Conservation (phyloP, 169 alveolate species). For the Besnoitia besnoiti region DNA sequence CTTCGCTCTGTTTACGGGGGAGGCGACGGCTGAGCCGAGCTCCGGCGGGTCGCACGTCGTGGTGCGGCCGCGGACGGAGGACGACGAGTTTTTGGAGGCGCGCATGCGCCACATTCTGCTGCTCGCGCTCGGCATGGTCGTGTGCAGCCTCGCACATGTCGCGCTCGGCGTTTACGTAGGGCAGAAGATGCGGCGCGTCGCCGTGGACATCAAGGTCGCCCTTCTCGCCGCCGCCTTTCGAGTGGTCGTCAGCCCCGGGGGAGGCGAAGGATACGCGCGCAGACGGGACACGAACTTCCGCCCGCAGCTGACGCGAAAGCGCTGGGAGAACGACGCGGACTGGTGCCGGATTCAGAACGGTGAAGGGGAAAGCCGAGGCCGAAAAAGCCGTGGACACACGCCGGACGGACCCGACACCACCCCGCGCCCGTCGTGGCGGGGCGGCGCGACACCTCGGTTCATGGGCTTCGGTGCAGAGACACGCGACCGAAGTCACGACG, state of each 20-base stretch:
- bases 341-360: no score
- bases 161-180: slow-evolving; percentile 13
- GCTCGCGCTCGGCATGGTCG: slow-evolving; percentile 26
- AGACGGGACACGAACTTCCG: no score
- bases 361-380: no score
- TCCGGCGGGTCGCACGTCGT: neutral
- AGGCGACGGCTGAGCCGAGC: neutral
- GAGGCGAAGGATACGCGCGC: no score
- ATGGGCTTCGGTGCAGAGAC: no score
- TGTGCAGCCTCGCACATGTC: slow-evolving; percentile 17
- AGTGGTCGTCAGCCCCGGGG: neutral
- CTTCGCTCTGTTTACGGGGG: neutral
- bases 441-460: no score
- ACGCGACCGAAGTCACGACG: no score
- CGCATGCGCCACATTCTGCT: slow-evolving; percentile 19
- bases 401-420: no score
- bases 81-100: neutral
- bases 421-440: no score
- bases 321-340: no score
- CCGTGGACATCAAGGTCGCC: slow-evolving; percentile 32
- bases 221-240: slow-evolving; percentile 39
- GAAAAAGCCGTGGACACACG: no score
- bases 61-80: neutral
- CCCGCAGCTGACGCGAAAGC: no score
- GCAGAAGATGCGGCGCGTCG: slow-evolving; percentile 43